A percentile compares a stretch with the other conserved stretches of the same genome.
Conservation (phyloP, 2,329 filamentous ascomycete genomes). For the Talaromyces marneffei region DNA sequence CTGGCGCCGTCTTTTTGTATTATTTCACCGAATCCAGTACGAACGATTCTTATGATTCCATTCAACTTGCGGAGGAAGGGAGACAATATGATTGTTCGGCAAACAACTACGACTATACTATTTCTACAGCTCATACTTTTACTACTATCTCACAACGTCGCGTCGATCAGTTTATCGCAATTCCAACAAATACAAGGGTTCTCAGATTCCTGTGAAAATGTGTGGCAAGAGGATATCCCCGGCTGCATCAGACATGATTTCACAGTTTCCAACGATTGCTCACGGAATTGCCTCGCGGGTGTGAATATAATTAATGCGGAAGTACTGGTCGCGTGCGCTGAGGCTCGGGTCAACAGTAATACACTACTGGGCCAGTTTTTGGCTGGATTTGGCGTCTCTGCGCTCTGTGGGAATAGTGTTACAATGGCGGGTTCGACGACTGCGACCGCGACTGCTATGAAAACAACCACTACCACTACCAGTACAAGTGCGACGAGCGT, state of each 20-base stretch:
- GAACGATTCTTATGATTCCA: background rate
- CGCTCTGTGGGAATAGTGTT: slow-evolving; percentile 4
- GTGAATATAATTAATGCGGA: slow-evolving; percentile 9
- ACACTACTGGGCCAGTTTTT: slow-evolving; percentile 14
- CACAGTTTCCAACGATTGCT: background rate
- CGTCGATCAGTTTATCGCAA: slow-evolving; percentile 13
- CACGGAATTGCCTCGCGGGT: slow-evolving; percentile 8
- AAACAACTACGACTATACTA: background rate
- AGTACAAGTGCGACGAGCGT: background rate
- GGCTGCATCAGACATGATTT: slow-evolving; percentile 14
- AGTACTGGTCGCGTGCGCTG: slow-evolving; percentile 10
- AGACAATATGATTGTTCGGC: background rate
- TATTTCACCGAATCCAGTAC: background rate
- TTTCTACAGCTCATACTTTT: background rate
- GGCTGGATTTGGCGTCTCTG: slow-evolving; percentile 9
- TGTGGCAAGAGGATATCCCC: slow-evolving; percentile 14
- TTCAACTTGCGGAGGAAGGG: background rate
- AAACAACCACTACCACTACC: background rate
- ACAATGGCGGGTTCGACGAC: background rate
- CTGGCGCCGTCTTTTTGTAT: background rate
- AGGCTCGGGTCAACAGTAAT: slow-evolving; percentile 3
- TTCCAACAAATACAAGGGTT: slow-evolving; percentile 14
- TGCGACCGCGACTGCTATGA: background rate
- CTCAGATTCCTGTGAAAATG: slow-evolving; percentile 5
- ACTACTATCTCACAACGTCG: background rate